Base-by-base conservation (phyloP, 1,284 basidiomycete genomes). In the Paramarasmius palmivorus region DNA sequence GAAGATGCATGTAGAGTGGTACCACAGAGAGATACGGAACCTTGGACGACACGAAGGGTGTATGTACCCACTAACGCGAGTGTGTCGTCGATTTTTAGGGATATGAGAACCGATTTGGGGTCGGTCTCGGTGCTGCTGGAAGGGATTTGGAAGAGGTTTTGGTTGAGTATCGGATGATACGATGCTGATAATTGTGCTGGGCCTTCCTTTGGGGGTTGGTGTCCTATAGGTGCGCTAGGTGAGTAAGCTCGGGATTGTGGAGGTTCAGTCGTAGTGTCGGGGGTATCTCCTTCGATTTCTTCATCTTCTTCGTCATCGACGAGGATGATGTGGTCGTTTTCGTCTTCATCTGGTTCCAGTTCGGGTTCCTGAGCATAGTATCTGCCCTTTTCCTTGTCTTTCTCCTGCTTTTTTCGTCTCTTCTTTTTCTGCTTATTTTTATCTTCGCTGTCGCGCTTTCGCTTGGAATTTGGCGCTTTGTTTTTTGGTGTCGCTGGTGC, bases 21-120 rank as follows among this genome's bases (percentile, higher is more conserved):
- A 1, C 86, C 88, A 12, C 72, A 68, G 0, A 90, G 39, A 2
- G 73, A 68, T 39, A 90, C 59, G 10, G 73, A 68, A 1, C 88
- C 88, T 49, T 70, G 74, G 4, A 90, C 63, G 26, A 91, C 72
- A 1, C 71, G 71, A 8, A 91, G 55, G 2, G 63, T 64, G 63
- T 82, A 87, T 2, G 73, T 72, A 3, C 88, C 89, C 2, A 86
- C 65, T 20, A 91, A 67, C n/a, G 81, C 74, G 2, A 88, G 58
- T 0, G 79, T 79, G 23, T 86, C 77, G 8, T 66, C 68, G 2
- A 69, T 64, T 2, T 65, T 60, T 15, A 90, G 62, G 1, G 74
- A 62, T 22, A 88, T 47, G 17, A 79, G 55, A n/a, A 68, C 66
- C 0, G 68, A 68, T 17, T 49, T 57, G 40, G 26, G 50, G 23